These are phyloP conservation scores for Tolypocladium nubicola DNA, from an alignment of 2,329 filamentous ascomycete genomes.

Conservation along the genomic window DNA sequence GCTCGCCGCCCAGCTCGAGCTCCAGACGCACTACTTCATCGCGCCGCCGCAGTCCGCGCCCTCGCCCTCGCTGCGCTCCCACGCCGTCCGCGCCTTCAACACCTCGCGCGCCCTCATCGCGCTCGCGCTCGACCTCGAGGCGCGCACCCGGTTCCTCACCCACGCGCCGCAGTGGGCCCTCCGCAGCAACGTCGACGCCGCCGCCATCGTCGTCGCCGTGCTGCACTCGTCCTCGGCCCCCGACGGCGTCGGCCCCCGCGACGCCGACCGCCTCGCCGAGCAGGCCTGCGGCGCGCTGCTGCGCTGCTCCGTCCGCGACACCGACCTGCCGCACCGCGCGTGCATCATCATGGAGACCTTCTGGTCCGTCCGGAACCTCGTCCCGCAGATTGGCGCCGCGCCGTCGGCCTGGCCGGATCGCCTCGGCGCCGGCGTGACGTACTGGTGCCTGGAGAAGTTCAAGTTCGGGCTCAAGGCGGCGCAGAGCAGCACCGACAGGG, in stretches of 20 bases:
- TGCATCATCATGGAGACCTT: constrained; percentile 38
- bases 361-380: constrained; percentile 28
- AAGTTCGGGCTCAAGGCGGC: constrained; percentile 28
- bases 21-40: constrained; percentile 42
- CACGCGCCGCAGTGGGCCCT: constrained; percentile 41
- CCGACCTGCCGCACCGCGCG: constrained; percentile 35
- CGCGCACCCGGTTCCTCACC: constrained; percentile 25
- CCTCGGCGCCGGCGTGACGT: constrained; percentile 36
- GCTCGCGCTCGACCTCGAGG: constrained; percentile 30
- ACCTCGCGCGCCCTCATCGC: constrained; percentile 36
- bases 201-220: constrained; percentile 33
- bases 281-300: constrained; percentile 24
- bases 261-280: constrained; percentile 18
- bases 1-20: constrained; percentile 38
- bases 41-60: constrained; percentile 25
- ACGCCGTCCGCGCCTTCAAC: constrained; percentile 34
- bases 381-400: constrained; percentile 28
- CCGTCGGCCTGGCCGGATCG: constrained; percentile 32
- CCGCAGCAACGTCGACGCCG: constrained; percentile 33
- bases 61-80: constrained; percentile 27
- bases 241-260: constrained; percentile 7
- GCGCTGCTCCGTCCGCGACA: constrained; percentile 35
- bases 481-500: constrained; percentile 18
- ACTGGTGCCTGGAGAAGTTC: constrained; percentile 39
- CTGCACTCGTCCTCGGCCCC: constrained; percentile 30